Evolutionary conservation across 192 early-diverging fungal genomes (phyloP), one percentile per base, ranked within the genome.

Genomic region (Entomortierella lignicola): DNA sequence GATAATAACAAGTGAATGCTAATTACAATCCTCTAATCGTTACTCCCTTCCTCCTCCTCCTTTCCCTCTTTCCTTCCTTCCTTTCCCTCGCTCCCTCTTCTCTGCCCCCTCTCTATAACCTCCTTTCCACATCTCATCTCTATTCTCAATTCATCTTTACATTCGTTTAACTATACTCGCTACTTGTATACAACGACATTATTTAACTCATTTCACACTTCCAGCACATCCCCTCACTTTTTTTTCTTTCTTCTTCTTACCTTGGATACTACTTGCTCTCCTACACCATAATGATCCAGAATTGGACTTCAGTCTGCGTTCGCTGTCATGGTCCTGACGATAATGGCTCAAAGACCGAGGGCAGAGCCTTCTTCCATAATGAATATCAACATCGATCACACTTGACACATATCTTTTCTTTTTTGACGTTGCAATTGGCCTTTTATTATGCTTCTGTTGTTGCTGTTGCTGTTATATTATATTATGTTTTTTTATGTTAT

Each of bases 361-460:
- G 75, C 75, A 25, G 75, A 7, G 75, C 75, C 57, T 79, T 79
- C 57, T 79, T 79, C 34, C 75, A 79, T 43, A 79, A 79, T 66
- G 75, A 79, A 79, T 79, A 79, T 79, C 75, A 70, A 79, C 63
- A 17, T 55, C 58, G 57, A 44, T 71, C 69, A 62, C 20, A 64
- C 37, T 32, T n/a, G n/a, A n/a, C n/a, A n/a, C n/a, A n/a, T n/a
- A 42, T 25, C 58, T 55, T 42, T 55, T 44, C 8, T 60, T 17
- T 55, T 39, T 51, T 37, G 34, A 37, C n/a, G 27, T n/a, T n/a
- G n/a, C n/a, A n/a, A n/a, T n/a, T n/a, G n/a, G n/a, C n/a, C n/a
- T n/a, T n/a, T n/a, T n/a, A n/a, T n/a, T n/a, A n/a, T n/a, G n/a
- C n/a, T n/a, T n/a, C n/a, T n/a, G n/a, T n/a, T n/a, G n/a, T n/a